Evolutionary conservation across 2,329 filamentous ascomycete genomes (phyloP).

Genomic region (Ciborinia camelliae): DNA sequence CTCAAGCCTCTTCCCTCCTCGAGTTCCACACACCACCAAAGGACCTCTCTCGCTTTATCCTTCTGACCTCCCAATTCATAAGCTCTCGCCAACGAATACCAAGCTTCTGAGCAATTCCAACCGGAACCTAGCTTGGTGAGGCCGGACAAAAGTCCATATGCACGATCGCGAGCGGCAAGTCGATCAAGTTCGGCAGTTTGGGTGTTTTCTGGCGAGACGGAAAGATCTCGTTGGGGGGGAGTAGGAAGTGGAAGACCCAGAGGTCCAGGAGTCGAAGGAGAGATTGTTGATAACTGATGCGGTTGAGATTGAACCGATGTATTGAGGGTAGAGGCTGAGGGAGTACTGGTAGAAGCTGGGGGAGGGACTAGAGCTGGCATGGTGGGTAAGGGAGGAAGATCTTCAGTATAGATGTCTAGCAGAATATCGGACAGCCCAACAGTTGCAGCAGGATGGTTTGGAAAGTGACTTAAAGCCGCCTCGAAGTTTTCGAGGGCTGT

Average conservation of each 20-base stretch:
- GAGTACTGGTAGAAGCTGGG: conserved; percentile 24
- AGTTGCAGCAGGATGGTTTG: conserved; percentile 76
- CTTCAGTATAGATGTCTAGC: conserved; percentile 76
- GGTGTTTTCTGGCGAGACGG: conserved; percentile 19
- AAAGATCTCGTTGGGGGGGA: conserved; percentile 1
- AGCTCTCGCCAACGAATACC: conserved; percentile 82
- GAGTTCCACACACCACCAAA: conserved; percentile 97
- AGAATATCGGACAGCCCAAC: conserved; percentile 81
- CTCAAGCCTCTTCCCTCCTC: conserved; percentile 81
- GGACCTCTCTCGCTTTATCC: conserved; percentile 84
- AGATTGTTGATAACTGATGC: conserved; percentile 21
- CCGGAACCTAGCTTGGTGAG: conserved; percentile 81
- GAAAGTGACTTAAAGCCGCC: conserved; percentile 71
- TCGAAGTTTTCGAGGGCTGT: conserved; percentile 77
- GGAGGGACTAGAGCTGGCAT: conserved; percentile 37
- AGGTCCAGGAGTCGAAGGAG: conserved; percentile 27
- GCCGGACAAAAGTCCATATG: conserved; percentile 75
- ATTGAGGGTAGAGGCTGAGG: conserved; percentile 32
- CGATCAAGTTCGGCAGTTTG: conserved; percentile 52
- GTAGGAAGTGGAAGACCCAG: conserved; percentile 33
- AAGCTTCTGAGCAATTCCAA: conserved; percentile 92
- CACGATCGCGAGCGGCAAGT: conserved; percentile 85
- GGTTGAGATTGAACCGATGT: conserved; percentile 21
- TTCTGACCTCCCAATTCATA: conserved; percentile 83
- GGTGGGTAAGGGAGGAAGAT: conserved; percentile 57